A percentile compares a stretch with the other conserved stretches of the same genome.
Conservation (phyloP, 306 rosid genomes). For the Gastrolobium bilobum region DNA sequence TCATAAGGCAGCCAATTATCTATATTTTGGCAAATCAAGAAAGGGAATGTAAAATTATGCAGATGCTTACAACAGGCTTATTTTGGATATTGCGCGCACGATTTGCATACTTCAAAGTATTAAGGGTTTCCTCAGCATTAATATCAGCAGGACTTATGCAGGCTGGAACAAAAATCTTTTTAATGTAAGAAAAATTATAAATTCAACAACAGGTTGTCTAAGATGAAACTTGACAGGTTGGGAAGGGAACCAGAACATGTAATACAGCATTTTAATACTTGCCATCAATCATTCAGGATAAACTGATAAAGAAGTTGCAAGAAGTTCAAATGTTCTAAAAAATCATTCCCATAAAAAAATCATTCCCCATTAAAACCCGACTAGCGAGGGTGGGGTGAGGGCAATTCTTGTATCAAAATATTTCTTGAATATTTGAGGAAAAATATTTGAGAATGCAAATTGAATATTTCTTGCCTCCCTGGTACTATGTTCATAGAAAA, state of each 20-base stretch:
- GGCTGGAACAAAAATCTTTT: conserved; percentile 60
- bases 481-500: conserved; percentile 10
- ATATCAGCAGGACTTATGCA: conserved; percentile 99
- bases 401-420: no score
- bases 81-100: conserved; percentile 97
- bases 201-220: conserved; percentile 19
- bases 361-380: no score
- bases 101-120: conserved; percentile 96
- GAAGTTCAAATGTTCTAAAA: conserved; percentile 40
- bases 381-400: no score
- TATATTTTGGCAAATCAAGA: conserved; percentile 34
- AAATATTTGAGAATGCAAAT: conserved; percentile 12
- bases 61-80: conserved; percentile 87
- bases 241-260: conserved; percentile 3
- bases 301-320: conserved; percentile 13
- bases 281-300: conserved; percentile 30
- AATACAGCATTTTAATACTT: conserved; percentile 16
- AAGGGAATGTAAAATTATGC: conserved; percentile 22
- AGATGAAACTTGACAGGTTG: conserved; percentile 21
- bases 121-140: conserved; percentile 97
- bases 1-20: conserved; percentile 34
- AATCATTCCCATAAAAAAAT: background rate
- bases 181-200: conserved; percentile 39
- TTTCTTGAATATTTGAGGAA: background rate
- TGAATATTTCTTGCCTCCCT: conserved; percentile 15